Evolutionary conservation across 768 basidiomycete species (phyloP), one percentile per base, ranked within the genome.

Genomic region (Lactarius indigo): DNA sequence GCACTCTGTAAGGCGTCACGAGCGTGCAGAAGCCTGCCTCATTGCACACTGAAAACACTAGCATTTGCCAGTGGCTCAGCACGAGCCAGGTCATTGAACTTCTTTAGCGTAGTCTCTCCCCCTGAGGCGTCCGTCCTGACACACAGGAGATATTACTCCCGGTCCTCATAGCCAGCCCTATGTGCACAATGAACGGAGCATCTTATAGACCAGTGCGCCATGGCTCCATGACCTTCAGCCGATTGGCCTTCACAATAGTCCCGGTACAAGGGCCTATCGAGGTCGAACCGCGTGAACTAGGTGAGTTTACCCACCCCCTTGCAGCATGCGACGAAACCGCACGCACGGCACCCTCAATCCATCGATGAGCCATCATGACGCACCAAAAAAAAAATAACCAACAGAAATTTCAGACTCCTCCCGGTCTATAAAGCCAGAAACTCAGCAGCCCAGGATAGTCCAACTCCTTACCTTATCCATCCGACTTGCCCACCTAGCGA

Each of bases 331-430:
- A 33, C 41, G 58, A 30, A 47, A 33, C 31, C 47, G 47, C 47
- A 37, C 47, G 47, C 47, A 37, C 35, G 35, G 35, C 35, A 20
- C 26, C 39, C 52, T 57, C 52, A 55, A 37, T 56, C 66, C 62
- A 68, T 68, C 66, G 62, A 68, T 68, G 62, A 47, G 54, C 15
- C 13, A 39, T 60, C 62, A 68, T 60, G 66, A 64, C 55, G 44
- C 57, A 55, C 44, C 31, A 52, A 63, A 63, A 63, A 63, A 63
- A 41, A 52, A 44, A 57, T n/a, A 20, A 20, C 5, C 23, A 23
- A 26, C n/a, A 2, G 56, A 58, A 59, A 35, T 28, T 67, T 68
- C 62, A 56, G 42, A 57, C 66, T 68, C 66, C 66, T 55, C 66
- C 58, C 58, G 61, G 57, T 31, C 30, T 68, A 68, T 64, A 64